Conservation (phyloP, 441 rosid genomes). For the Brassica hybrid region DNA sequence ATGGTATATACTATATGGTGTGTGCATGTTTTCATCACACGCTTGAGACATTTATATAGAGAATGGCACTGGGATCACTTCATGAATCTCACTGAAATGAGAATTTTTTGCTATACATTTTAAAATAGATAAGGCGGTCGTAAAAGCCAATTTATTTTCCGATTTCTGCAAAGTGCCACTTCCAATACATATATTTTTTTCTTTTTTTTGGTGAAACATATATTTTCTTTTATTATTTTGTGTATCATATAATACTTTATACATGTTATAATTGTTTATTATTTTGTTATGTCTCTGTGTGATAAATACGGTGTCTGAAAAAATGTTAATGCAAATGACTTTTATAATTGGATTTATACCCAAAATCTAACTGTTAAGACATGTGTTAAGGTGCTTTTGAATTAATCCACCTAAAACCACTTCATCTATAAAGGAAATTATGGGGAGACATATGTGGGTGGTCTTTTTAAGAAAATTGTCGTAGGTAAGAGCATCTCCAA, state of each 20-base stretch:
- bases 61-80: slow-evolving; percentile 22
- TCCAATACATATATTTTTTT: neutral
- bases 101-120: slow-evolving; percentile 1
- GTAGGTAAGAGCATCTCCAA: neutral
- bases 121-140: slow-evolving; percentile 36
- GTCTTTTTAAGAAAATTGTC: neutral
- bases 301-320: neutral
- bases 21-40: slow-evolving; percentile 13
- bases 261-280: neutral
- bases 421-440: slow-evolving; percentile 6
- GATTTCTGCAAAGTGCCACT: slow-evolving; percentile 29
- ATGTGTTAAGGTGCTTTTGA: slow-evolving; percentile 19
- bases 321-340: neutral
- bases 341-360: neutral
- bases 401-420: neutral
- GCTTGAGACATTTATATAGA: slow-evolving; percentile 39
- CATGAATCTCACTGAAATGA: slow-evolving; percentile 12
- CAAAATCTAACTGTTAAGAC: slow-evolving; percentile 1
- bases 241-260: neutral
- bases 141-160: slow-evolving; percentile 13
- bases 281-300: neutral
- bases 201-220: too few species aligned
- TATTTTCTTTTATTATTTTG: too few species aligned
- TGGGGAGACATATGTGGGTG: slow-evolving; percentile 21
- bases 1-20: neutral